phyloP scores from a whole-genome alignment of 306 rosid species.

The Potentilla sterilis region DNA sequence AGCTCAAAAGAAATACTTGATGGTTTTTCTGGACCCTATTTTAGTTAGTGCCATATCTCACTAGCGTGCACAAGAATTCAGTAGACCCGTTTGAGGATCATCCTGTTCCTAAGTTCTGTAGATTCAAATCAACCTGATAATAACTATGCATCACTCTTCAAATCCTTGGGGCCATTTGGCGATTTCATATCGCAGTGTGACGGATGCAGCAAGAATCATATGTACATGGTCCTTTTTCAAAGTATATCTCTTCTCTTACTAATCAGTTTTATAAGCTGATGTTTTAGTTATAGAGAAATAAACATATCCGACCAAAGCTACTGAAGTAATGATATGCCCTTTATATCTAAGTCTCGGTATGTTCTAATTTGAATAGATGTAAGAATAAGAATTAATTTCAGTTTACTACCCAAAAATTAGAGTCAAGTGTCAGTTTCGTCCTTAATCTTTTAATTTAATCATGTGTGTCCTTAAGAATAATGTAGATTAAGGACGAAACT shows the following conservation, averaged over 20 bases:
- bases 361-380: not conserved
- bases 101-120: not conserved
- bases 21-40: conserved; percentile 8
- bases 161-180: not conserved
- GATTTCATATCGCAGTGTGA: not conserved
- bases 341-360: not conserved
- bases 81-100: not conserved
- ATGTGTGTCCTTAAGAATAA: too few species aligned
- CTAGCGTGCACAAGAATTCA: not conserved
- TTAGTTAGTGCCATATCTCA: conserved; percentile 8
- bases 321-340: not conserved
- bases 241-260: not conserved
- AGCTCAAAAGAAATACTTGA: conserved; percentile 14
- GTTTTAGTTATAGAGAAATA: too few species aligned
- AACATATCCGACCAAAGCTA: too few species aligned
- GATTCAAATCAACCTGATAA: conserved; percentile 3
- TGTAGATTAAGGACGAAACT: too few species aligned
- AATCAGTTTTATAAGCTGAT: not conserved
- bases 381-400: too few species aligned
- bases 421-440: too few species aligned
- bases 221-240: not conserved
- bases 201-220: conserved; percentile 7
- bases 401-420: too few species aligned
- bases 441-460: too few species aligned
- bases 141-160: not conserved